Conservation (phyloP, 495 filamentous ascomycete genomes). For the Letharia lupina region DNA sequence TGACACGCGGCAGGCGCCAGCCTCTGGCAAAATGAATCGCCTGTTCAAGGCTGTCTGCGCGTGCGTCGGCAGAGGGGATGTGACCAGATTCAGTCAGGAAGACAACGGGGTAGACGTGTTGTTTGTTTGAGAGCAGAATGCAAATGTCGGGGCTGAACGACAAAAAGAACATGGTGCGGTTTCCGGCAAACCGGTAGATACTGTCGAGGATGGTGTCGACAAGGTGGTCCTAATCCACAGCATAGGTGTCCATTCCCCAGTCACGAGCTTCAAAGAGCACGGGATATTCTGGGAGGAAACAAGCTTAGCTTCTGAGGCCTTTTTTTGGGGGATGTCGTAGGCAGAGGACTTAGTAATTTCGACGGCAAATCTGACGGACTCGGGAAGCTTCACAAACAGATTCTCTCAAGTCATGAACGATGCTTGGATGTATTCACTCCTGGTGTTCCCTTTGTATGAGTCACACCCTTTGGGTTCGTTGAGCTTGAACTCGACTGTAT, state of each 20-base stretch:
- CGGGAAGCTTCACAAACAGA: background rate
- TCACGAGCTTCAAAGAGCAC: background rate
- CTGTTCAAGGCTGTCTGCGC: slow-evolving; percentile 32
- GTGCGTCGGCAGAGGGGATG: slow-evolving; percentile 26
- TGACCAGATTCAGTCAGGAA: slow-evolving; percentile 27
- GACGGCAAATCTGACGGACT: background rate
- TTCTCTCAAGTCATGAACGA: background rate
- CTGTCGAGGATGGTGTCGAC: background rate
- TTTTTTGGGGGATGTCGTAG: background rate
- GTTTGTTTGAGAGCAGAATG: background rate
- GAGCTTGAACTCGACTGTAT: slow-evolving; percentile 33
- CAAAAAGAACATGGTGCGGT: background rate
- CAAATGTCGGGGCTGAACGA: background rate
- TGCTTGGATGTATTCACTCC: slow-evolving; percentile 25
- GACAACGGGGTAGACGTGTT: background rate
- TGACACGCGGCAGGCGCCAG: slow-evolving; percentile 34
- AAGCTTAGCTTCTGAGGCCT: background rate
- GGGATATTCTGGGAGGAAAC: background rate
- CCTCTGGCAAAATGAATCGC: slow-evolving; percentile 34
- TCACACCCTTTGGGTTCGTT: slow-evolving; percentile 24
- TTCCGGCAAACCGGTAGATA: background rate
- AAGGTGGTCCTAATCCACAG: background rate
- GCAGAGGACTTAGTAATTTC: background rate
- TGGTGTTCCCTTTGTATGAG: slow-evolving; percentile 34
- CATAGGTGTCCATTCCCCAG: background rate